Evolutionary conservation across 495 filamentous ascomycete species (phyloP), one percentile per base, ranked within the genome.

Genomic region (Podospora tetraspora): DNA sequence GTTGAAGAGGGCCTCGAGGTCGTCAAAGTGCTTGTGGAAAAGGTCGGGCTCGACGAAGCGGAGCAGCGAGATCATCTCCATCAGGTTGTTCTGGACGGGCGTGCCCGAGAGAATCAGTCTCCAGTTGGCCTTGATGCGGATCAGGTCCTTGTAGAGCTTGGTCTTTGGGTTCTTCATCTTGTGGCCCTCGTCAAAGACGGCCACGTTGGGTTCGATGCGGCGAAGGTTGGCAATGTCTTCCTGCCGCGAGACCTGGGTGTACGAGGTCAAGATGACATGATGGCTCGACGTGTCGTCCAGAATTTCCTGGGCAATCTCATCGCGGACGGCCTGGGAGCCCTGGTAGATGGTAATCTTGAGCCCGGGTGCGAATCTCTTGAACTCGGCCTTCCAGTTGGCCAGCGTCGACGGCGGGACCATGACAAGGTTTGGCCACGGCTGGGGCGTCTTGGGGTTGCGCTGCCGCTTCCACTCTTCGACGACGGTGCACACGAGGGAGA

Each of bases 361-460:
- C 0, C 79, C 76, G 0, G 93, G 92, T 23, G 93, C 94, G 77
- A 99, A 99, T 52, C 87, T 89, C 67, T 89, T 79, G 73, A 98
- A 97, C 78, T 99, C 95, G 30, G 90, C 84, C 11, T 94, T 84
- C 95, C 95, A 99, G 74, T 98, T 98, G 70, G 97, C 95, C 60
- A 97, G 84, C 0, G 94, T 97, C 2, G 94, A 97, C 1, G 91
- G 89, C 2, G 96, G 95, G 0, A 97, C 96, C 22, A 99, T 87
- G 34, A 99, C 82, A 52, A 99, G 79, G 75, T 96, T 94, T 32
- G 93, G 92, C 63, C 93, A 84, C 0, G 78, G 93, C 61, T 84
- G 85, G 16, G 88, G 79, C 25, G 81, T 69, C 9, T 69, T 66
- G 1, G 63, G 66, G 4, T 64, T 57, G 16, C 67, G 63, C 9